A percentile compares a stretch with the other conserved stretches of the same genome.
Evolutionary conservation across 805 yeast species (phyloP).

Genomic region (Candida vaughaniae): DNA sequence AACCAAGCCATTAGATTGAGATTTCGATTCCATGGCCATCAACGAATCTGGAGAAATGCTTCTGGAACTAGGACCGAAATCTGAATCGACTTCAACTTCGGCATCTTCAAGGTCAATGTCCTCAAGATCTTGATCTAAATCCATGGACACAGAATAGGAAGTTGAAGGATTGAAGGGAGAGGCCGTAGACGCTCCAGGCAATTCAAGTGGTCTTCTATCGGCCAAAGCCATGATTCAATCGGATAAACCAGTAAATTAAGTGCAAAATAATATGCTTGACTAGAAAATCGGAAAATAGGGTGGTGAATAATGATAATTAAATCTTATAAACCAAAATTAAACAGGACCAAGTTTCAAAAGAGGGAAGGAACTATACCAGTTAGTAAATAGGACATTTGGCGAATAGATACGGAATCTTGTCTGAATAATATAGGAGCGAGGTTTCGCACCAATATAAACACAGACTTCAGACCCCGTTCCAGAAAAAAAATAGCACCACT

Average conservation of each 20-base stretch:
- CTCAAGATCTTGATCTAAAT: background rate
- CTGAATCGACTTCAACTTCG: constrained; percentile 22
- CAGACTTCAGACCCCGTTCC: too few species aligned
- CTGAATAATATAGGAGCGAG: too few species aligned
- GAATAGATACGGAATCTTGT: too few species aligned
- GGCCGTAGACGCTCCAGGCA: constrained; percentile 46
- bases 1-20: constrained; percentile 4
- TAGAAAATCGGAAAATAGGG: constrained; percentile 1
- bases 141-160: constrained; percentile 8
- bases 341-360: background rate
- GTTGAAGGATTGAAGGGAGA: constrained; percentile 39
- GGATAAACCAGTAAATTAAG: constrained; percentile 4
- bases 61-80: constrained; percentile 35
- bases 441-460: too few species aligned
- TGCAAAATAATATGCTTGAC: too few species aligned
- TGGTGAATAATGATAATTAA: constrained; percentile 17
- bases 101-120: constrained; percentile 11
- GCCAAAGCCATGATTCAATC: constrained; percentile 62
- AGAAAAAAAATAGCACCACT: too few species aligned
- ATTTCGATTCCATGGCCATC: constrained; percentile 27
- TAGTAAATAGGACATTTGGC: too few species aligned
- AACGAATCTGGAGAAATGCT: constrained; percentile 45
- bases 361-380: too few species aligned
- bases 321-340: constrained; percentile 13
- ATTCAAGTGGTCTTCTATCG: constrained; percentile 61